A percentile compares a stretch with the other conserved stretches of the same genome.
Evolutionary conservation across 208 protist genomes (phyloP).

Genomic region (Leishmania turanica): DNA sequence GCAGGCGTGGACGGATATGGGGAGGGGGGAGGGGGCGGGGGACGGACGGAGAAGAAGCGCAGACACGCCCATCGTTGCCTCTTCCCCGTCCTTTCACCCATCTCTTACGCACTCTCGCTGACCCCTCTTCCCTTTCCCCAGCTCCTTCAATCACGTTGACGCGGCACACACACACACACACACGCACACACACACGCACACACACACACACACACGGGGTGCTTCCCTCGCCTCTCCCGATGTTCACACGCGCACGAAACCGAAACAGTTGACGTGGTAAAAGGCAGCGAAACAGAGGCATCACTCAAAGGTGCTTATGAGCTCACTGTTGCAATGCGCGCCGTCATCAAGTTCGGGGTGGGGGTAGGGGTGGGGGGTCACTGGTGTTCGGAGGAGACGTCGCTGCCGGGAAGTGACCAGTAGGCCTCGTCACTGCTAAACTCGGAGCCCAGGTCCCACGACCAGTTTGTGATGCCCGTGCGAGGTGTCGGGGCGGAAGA

Average conservation of each 20-base stretch:
- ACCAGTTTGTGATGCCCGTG: constrained; percentile 8
- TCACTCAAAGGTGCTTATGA: not conserved
- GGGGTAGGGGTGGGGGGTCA: no score
- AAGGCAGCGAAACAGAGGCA: not conserved
- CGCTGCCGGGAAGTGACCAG: constrained; percentile 14
- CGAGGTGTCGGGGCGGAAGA: constrained; percentile 5
- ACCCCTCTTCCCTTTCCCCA: not conserved
- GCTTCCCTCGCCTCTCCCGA: not conserved
- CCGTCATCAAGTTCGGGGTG: not conserved
- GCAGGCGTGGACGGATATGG: not conserved
- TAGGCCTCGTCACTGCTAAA: constrained; percentile 13
- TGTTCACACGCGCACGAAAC: not conserved
- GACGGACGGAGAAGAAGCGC: not conserved
- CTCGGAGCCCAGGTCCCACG: constrained; percentile 18
- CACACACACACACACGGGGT: not conserved
- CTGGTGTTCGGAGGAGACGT: not conserved
- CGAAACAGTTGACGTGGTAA: no score
- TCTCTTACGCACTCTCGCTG: not conserved
- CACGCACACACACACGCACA: not conserved
- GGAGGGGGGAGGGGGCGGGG: not conserved
- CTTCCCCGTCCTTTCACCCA: not conserved
- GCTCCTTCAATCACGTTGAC: not conserved
- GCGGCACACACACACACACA: not conserved
- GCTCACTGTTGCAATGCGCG: not conserved
- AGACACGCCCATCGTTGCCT: not conserved